Evolutionary conservation across 2,329 filamentous ascomycete species (phyloP), one percentile per base, ranked within the genome.

Genomic region (Didymella exigua): DNA sequence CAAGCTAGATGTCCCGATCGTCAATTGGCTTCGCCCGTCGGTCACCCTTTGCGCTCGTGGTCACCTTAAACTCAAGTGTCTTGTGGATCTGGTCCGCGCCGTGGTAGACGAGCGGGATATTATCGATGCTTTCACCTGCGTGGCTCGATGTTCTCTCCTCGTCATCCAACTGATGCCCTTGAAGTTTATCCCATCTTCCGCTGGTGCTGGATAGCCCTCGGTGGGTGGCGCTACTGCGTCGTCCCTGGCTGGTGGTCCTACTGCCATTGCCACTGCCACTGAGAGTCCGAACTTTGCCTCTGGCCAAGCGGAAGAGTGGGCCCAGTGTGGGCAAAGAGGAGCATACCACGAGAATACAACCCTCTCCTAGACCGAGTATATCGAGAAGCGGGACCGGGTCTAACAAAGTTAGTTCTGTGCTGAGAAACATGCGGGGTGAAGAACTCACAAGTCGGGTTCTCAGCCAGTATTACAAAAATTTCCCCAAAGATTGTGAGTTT

Each of bases 311-410:
- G 37, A 49, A 49, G 46, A 49, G 46, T 4, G 46, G 37, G 46
- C 46, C 46, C 37, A 49, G 46, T 33, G 46, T 49, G 19, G 46
- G 36, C 29, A 49, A 49, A 49, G 37, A 34, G 37, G 46, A 41
- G 46, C 46, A 49, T 42, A 49, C 46, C 19, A 49, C 46, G 19
- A 49, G 46, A 42, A 49, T 49, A 49, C 37, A 49, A 42, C 37
- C 46, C 46, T 49, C 46, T 49, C 46, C 36, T 34, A 49, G 46
- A 49, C 46, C 37, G 19, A 42, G 36, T 42, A 49, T 49, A 42
- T 49, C 37, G 11, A 42, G 46, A 42, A 49, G 46, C 27, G 46
- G 46, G 36, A 49, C 46, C 27, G 29, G 46, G 19, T 29, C 46
- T 49, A 42, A 49, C 37, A 19, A 42, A 42, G 19, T 49, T 49